Evolutionary conservation across 2,329 filamentous ascomycete genomes (phyloP), one percentile per base, ranked within the genome.

Genomic region (Cryphonectria nitschkei): DNA sequence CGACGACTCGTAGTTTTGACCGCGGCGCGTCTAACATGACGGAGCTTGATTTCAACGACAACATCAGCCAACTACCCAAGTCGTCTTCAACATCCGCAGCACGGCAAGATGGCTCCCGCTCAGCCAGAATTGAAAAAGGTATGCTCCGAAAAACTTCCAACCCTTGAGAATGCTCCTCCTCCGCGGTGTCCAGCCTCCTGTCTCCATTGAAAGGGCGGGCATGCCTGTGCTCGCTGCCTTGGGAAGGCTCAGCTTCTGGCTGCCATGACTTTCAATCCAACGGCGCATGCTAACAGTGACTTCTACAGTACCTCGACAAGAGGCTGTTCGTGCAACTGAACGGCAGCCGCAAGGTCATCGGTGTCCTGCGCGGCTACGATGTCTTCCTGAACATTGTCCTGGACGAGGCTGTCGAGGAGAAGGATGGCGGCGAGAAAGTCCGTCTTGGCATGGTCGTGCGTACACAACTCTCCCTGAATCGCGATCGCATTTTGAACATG

Each of bases 101-200:
- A 65, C 62, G 65, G 74, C 85, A 92, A 86, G 76, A 99, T 99
- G 96, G 94, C 96, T 85, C 95, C 97, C 90, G 95, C 96, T 81
- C 96, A 98, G 85, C 96, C 96, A 78, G 97, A 99, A 86, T 89
- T 99, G 74, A 99, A 98, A 85, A 99, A 98, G 90, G 96, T 97
- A 84, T 13, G 52, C 58, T 61, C 19, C 14, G 11, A 14, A 14
- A 9, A 37, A 8, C 22, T 41, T 26, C 54, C 39, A 26, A 16
- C 19, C 46, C 8, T 3, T 34, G 3, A 34, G 6, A 34, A 34
- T 34, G 26, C 50, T 16, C 60, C 68, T 63, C 13, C 50, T 70
- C 29, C 50, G 72, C 8, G 41, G 16, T 19, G 6, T 50, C 22
- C 9, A 69, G 34, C 70, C 50, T 41, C 52, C 26, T 67, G 46